phyloP scores from a whole-genome alignment of 2,329 filamentous ascomycete genomes.

The Chaetomium sp. region DNA sequence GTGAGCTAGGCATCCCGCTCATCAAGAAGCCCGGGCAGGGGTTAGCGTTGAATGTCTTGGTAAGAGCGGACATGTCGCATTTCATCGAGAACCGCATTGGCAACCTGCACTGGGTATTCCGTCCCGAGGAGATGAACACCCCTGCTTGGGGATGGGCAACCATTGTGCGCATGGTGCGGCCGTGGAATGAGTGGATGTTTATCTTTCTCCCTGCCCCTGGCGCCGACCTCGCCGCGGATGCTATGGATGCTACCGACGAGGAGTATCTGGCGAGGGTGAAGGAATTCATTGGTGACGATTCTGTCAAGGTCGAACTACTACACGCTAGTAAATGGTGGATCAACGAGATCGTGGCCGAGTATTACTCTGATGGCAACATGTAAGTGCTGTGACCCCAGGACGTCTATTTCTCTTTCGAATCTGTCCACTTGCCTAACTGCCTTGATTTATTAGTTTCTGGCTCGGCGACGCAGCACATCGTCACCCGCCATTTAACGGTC shows the following conservation, averaged over 20 bases:
- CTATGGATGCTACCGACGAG: conserved; percentile 46
- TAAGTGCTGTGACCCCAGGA: conserved; percentile 4
- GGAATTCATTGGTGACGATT: conserved; percentile 58
- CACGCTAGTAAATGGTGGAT: conserved; percentile 60
- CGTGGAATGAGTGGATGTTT: conserved; percentile 65
- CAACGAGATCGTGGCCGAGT: conserved; percentile 62
- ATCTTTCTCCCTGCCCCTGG: conserved; percentile 52
- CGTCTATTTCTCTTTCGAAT: neutral
- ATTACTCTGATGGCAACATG: conserved; percentile 55
- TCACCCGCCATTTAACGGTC: conserved; percentile 59
- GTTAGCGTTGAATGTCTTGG: conserved; percentile 46
- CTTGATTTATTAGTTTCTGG: conserved; percentile 48
- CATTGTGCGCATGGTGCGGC: conserved; percentile 62
- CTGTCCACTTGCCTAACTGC: neutral
- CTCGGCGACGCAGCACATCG: conserved; percentile 61
- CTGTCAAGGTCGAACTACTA: conserved; percentile 53
- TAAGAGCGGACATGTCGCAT: conserved; percentile 52
- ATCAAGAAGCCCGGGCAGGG: conserved; percentile 41
- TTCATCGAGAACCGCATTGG: conserved; percentile 54
- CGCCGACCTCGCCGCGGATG: conserved; percentile 40
- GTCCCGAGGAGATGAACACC: conserved; percentile 55
- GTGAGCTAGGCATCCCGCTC: conserved; percentile 43
- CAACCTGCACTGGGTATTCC: conserved; percentile 63
- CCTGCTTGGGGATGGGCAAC: conserved; percentile 54
- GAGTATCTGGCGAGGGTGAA: conserved; percentile 51